These are phyloP conservation scores for Didymella keratinophila DNA, from an alignment of 2,329 filamentous ascomycete species.

Conservation along the genomic window DNA sequence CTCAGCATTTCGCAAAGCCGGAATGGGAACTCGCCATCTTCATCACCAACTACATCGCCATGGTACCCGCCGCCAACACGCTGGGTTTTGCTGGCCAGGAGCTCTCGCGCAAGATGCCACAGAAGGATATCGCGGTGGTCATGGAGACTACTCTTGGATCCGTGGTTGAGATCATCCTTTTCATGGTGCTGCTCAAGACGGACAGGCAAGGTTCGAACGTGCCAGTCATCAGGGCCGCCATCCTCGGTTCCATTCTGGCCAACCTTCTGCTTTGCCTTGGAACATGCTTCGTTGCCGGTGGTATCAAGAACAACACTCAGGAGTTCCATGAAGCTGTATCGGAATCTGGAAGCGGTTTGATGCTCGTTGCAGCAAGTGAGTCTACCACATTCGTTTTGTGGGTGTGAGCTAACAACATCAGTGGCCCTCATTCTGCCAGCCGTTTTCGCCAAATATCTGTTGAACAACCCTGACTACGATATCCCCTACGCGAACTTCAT, in stretches of 20 bases:
- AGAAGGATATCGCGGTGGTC: conserved; percentile 71
- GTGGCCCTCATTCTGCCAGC: conserved; percentile 59
- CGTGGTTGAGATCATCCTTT: conserved; percentile 82
- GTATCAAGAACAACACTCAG: conserved; percentile 71
- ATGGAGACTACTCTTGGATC: conserved; percentile 70
- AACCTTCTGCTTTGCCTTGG: conserved; percentile 83
- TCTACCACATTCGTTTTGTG: neutral
- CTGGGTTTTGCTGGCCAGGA: conserved; percentile 78
- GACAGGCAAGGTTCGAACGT: conserved; percentile 53
- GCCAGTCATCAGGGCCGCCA: conserved; percentile 82
- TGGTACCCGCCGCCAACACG: conserved; percentile 78
- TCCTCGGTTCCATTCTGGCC: conserved; percentile 82
- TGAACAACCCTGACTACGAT: conserved; percentile 41
- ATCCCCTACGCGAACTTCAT: conserved; percentile 64
- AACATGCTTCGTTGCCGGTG: conserved; percentile 79
- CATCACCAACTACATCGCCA: conserved; percentile 75
- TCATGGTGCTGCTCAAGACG: conserved; percentile 75
- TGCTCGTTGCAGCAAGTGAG: conserved; percentile 76
- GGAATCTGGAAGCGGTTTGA: conserved; percentile 78
- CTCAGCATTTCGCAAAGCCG: conserved; percentile 60
- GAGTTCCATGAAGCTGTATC: conserved; percentile 77
- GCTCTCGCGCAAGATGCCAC: conserved; percentile 74
- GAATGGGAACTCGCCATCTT: conserved; percentile 71
- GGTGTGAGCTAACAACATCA: conserved; percentile 34
- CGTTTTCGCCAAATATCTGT: conserved; percentile 61